These are phyloP conservation scores for Ustilago loliicola DNA, from an alignment of 1,284 basidiomycete genomes.

Conservation along the genomic window DNA sequence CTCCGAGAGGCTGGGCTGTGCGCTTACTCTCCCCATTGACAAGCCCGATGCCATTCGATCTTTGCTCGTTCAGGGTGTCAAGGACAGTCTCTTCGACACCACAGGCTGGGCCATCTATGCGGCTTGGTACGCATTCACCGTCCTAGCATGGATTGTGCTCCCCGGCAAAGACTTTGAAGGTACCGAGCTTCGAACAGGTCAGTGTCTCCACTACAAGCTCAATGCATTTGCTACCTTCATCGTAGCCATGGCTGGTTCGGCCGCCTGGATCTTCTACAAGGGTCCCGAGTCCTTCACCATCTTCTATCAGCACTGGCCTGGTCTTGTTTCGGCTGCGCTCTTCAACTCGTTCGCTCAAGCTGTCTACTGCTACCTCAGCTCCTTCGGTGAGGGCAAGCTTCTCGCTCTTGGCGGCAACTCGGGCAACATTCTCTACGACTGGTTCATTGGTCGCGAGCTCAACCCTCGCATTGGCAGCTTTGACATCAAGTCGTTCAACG, in stretches of 20 bases:
- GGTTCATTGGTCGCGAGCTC: conserved; percentile 94
- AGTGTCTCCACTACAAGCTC: conserved; percentile 86
- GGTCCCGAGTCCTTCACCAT: conserved; percentile 88
- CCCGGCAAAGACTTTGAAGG: conserved; percentile 91
- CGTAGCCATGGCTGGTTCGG: conserved; percentile 73
- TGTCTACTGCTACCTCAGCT: conserved; percentile 79
- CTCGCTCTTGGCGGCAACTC: conserved; percentile 93
- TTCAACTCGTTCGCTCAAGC: conserved; percentile 79
- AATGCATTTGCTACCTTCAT: conserved; percentile 93
- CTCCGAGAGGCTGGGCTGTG: conserved; percentile 75
- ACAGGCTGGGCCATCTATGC: conserved; percentile 83
- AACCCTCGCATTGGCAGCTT: conserved; percentile 89
- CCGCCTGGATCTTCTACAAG: conserved; percentile 78
- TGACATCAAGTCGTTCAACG: conserved; percentile 94
- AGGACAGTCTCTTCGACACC: conserved; percentile 79
- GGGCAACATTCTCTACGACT: conserved; percentile 90
- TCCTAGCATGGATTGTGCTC: conserved; percentile 84
- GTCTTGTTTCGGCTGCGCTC: conserved; percentile 86
- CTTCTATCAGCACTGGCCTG: conserved; percentile 91
- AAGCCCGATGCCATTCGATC: conserved; percentile 41
- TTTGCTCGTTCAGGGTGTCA: conserved; percentile 42
- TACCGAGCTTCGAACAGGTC: conserved; percentile 82
- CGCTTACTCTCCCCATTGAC: conserved; percentile 51
- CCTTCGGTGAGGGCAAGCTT: conserved; percentile 77
- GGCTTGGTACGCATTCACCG: conserved; percentile 89